These are phyloP conservation scores for Penicillium canariense DNA, from an alignment of 495 filamentous ascomycete species.

Conservation along the genomic window DNA sequence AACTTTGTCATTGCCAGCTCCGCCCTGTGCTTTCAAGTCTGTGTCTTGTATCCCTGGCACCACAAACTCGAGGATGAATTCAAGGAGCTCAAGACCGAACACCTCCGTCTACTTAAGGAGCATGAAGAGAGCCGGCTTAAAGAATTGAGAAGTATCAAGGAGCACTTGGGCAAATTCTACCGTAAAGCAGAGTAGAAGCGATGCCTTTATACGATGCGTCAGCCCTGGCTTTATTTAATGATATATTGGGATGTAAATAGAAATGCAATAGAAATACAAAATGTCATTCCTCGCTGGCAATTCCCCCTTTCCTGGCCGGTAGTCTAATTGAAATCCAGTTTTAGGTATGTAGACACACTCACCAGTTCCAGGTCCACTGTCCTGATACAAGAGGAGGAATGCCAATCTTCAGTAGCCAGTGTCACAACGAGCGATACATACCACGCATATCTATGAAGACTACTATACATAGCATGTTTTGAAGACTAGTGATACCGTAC, in stretches of 20 bases:
- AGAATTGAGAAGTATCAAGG: constrained; percentile 10
- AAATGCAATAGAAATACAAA: neutral
- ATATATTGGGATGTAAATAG: neutral
- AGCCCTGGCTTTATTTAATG: no score
- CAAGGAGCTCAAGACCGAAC: constrained; percentile 54
- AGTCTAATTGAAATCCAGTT: no score
- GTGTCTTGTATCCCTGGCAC: constrained; percentile 67
- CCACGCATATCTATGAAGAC: no score
- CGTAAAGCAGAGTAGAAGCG: neutral
- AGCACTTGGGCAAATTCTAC: constrained; percentile 1
- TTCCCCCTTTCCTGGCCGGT: no score
- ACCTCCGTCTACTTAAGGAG: constrained; percentile 35
- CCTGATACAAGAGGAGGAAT: no score
- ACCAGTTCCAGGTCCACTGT: no score
- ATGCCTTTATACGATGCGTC: neutral
- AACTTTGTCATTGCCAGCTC: constrained; percentile 61
- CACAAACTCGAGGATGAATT: constrained; percentile 60
- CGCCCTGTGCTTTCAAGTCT: constrained; percentile 62
- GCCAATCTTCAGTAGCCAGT: no score
- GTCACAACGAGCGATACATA: no score
- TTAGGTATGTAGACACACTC: no score
- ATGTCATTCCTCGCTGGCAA: no score
- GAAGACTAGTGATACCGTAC: no score
- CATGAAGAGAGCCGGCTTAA: constrained; percentile 14
- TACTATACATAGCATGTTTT: no score